A percentile compares a stretch with the other conserved stretches of the same genome.
Evolutionary conservation across 1,284 basidiomycete genomes (phyloP).

Genomic region (Marasmius oreades): DNA sequence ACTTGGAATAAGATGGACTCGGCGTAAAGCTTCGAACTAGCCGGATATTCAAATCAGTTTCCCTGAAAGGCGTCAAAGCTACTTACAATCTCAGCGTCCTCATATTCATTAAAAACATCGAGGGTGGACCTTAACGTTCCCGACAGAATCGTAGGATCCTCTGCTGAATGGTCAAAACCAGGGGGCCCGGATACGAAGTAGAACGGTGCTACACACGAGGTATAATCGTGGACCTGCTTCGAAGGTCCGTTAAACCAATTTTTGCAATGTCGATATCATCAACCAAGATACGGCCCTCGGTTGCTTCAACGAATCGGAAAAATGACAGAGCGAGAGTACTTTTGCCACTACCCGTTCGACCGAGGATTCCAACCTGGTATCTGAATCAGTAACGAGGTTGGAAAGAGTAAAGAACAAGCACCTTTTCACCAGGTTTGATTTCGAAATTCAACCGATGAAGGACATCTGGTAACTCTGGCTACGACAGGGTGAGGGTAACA

Average conservation of each 20-base stretch:
- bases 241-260: constrained; percentile 86
- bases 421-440: constrained; percentile 74
- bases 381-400: background rate
- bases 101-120: constrained; percentile 90
- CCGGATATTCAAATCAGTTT: constrained; percentile 1
- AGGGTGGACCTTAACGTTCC: constrained; percentile 84
- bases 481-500: constrained; percentile 6
- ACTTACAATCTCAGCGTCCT: constrained; percentile 80
- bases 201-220: constrained; percentile 57
- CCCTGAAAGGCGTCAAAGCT: background rate
- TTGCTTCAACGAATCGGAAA: constrained; percentile 94
- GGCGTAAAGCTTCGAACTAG: constrained; percentile 82
- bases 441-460: constrained; percentile 81
- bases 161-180: constrained; percentile 29
- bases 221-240: constrained; percentile 87
- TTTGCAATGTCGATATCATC: constrained; percentile 87
- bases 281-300: constrained; percentile 77
- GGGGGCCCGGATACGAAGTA: background rate
- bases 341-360: constrained; percentile 87
- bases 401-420: background rate
- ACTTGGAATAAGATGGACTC: constrained; percentile 81
- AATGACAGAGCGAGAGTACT: constrained; percentile 89
- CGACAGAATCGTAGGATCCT: constrained; percentile 89
- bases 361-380: constrained; percentile 76
- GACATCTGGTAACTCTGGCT: constrained; percentile 84